phyloP scores from a whole-genome alignment of 371 early-diverging fungal genomes.

The Chytridiales sp. region DNA sequence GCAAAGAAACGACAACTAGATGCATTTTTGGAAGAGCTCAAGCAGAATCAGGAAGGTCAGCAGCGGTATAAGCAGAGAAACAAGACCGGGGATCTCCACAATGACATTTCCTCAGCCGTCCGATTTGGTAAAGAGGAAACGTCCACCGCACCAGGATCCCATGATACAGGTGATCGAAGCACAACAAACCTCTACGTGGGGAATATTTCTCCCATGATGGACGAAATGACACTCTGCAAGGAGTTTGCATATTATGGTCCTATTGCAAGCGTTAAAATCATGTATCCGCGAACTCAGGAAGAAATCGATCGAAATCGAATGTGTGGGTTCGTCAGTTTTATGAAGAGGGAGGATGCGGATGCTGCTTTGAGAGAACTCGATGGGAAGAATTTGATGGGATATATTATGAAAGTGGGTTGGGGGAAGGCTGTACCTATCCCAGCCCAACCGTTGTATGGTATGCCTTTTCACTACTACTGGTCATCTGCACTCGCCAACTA shows the following conservation, averaged over 20 bases:
- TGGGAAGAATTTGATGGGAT: slow-evolving; percentile 66
- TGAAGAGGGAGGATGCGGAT: slow-evolving; percentile 75
- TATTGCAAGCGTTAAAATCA: slow-evolving; percentile 90
- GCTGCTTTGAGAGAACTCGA: slow-evolving; percentile 72
- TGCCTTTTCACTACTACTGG: slow-evolving; percentile 8
- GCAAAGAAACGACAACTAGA: slow-evolving; percentile 77
- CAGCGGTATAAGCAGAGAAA: too few relatives aligned
- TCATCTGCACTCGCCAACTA: neutral
- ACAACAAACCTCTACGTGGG: slow-evolving; percentile 90
- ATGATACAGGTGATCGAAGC: slow-evolving; percentile 72
- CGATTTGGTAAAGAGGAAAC: too few relatives aligned
- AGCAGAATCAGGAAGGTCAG: slow-evolving; percentile 49
- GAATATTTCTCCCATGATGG: slow-evolving; percentile 70
- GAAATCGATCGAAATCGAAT: slow-evolving; percentile 76
- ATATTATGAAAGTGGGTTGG: slow-evolving; percentile 78
- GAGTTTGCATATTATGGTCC: slow-evolving; percentile 83
- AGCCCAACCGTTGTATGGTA: slow-evolving; percentile 73
- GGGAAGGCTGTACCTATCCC: slow-evolving; percentile 86
- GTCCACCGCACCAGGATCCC: slow-evolving; percentile 33
- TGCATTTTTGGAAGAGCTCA: slow-evolving; percentile 80
- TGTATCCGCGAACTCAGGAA: slow-evolving; percentile 91
- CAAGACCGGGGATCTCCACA: too few relatives aligned
- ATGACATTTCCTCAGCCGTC: too few relatives aligned
- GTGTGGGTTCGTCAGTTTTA: slow-evolving; percentile 90
- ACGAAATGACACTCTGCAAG: slow-evolving; percentile 69